These are phyloP conservation scores for Stylosanthes scabra DNA, from an alignment of 331 rosid species.

Conservation along the genomic window DNA sequence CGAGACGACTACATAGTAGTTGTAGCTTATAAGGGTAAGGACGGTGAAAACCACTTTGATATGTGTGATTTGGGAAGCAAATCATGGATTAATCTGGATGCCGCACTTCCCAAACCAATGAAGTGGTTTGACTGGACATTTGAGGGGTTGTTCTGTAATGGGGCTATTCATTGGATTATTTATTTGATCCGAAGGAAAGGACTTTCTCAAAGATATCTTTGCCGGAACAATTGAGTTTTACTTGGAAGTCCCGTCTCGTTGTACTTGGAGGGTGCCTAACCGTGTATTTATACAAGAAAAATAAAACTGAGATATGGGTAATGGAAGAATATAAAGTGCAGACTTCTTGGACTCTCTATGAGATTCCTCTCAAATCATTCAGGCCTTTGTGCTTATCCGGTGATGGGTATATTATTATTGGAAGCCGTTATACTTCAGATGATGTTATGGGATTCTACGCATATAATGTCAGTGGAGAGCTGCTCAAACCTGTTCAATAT, in stretches of 20 bases:
- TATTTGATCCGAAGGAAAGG: not conserved
- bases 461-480: not conserved
- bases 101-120: too few relatives aligned
- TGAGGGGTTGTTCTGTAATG: not conserved
- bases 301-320: not conserved
- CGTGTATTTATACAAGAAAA: accelerated
- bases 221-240: not conserved
- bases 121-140: too few relatives aligned
- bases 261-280: not conserved
- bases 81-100: too few relatives aligned
- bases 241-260: not conserved
- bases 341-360: not conserved
- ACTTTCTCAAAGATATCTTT: not conserved
- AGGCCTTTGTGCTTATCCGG: not conserved
- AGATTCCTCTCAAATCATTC: not conserved
- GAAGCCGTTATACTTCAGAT: too few relatives aligned
- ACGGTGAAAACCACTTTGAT: too few relatives aligned
- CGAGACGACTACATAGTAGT: not conserved
- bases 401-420: not conserved
- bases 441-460: not conserved
- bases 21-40: too few relatives aligned
- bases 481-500: too few relatives aligned
- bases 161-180: slow-evolving; percentile 32
- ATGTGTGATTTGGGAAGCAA: too few relatives aligned
- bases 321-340: slow-evolving; percentile 3